A percentile compares a stretch with the other conserved stretches of the same genome.
Evolutionary conservation across 176 grass and related monocot genomes (phyloP).

Genomic region (Elymus sibiricus): DNA sequence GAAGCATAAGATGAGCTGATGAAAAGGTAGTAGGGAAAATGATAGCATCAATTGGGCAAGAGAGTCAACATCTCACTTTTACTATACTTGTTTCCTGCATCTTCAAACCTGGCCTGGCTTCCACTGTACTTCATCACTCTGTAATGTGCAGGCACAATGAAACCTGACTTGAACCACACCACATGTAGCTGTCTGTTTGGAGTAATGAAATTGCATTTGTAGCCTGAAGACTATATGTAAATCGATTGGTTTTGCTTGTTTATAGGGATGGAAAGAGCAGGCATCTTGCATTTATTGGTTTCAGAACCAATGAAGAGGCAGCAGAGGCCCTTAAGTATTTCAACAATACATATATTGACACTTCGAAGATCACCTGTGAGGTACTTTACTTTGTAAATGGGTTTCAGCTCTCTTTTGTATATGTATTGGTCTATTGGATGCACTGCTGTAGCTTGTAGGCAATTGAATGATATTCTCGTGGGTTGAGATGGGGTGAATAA

Average conservation of each 20-base stretch:
- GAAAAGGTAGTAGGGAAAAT: not conserved
- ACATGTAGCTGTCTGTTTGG: not conserved
- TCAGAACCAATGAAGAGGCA: constrained; percentile 78
- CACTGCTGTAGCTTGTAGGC: not conserved
- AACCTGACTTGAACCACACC: not conserved
- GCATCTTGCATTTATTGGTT: constrained; percentile 93
- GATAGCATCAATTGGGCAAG: not conserved
- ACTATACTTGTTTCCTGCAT: not conserved
- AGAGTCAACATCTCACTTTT: not conserved
- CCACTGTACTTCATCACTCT: not conserved
- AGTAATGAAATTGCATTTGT: not conserved
- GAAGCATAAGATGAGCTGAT: not conserved
- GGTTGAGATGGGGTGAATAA: not conserved
- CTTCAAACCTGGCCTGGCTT: not conserved
- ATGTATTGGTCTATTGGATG: not conserved
- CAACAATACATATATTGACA: constrained; percentile 91
- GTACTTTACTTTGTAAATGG: constrained; percentile 37
- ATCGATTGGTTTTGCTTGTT: constrained; percentile 9
- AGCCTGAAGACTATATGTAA: not conserved
- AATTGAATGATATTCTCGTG: not conserved
- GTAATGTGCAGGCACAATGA: not conserved
- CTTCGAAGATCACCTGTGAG: constrained; percentile 90
- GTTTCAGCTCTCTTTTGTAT: not conserved
- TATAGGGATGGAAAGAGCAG: constrained; percentile 89
- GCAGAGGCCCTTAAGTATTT: constrained; percentile 83